Evolutionary conservation across 768 basidiomycete species (phyloP), one percentile per base, ranked within the genome.

Genomic region (Tylopilus sp.): DNA sequence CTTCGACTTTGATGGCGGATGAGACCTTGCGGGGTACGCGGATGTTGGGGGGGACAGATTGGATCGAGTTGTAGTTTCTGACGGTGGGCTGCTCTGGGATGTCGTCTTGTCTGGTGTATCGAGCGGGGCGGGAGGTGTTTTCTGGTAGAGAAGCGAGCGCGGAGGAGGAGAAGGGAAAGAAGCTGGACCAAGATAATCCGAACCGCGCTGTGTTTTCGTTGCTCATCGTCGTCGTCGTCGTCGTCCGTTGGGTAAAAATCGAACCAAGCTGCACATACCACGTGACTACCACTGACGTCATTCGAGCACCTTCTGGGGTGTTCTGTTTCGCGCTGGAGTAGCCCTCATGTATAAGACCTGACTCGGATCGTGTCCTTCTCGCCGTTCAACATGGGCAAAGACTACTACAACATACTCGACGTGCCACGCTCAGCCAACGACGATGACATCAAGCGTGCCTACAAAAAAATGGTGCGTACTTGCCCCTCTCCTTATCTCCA

Each of bases 381-480:
- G 8, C 11, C 25, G 7, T 31, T 3, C 31, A 17, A 12, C 9
- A 52, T 52, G 51, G 90, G 88, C 55, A 75, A 77, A 62, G 90
- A 95, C 75, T 98, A 95, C 73, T 98, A 98, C 82, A 81, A 85
- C 61, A 70, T 82, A 1, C 77, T 98, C 21, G 92, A 88, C 55
- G 66, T 98, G 48, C 69, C 73, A 59, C 88, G 81, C 69, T 72
- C 73, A 39, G 95, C 94, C 39, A 69, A 70, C 1, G 91, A 93
- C 8, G 90, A 95, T 62, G 85, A 88, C 10, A 88, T 98, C 64
- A 98, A 97, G 73, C 88, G 84, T 60, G 95, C 90, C 1, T 95
- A 93, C 79, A 95, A 94, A 80, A 94, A 94, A 72, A 90, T 91
- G 82, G 88, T 85, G 56, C 9, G 9, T 11, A 8, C 20, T 10